Evolutionary conservation across 2,329 filamentous ascomycete genomes (phyloP), one percentile per base, ranked within the genome.

Genomic region (Daldinia sp.): DNA sequence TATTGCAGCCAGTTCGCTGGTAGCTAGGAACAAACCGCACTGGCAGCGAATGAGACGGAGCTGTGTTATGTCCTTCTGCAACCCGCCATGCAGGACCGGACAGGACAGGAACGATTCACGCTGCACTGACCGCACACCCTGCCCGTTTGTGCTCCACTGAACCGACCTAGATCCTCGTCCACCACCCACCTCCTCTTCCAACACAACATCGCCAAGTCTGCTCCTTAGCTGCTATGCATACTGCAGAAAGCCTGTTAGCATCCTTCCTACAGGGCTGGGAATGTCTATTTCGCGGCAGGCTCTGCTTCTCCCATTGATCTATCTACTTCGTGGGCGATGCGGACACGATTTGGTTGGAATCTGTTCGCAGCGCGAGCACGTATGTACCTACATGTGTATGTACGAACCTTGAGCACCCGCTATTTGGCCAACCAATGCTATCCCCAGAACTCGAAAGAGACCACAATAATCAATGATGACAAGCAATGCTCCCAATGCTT

Each of bases 101-200:
- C 65, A 68, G 65, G 65, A 68, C 59, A 68, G 65, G 65, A 65
- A 66, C 65, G 65, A 68, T 68, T 66, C 62, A 68, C 65, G 62
- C 62, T 68, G 65, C 59, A 63, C 48, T 55, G 62, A 58, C 59
- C 49, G 55, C 52, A 51, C 60, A 56, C 64, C 61, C 61, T 64
- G 58, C 37, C 49, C 23, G 35, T 53, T 41, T 39, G 57, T 64
- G 39, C 64, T 62, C 58, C 58, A 59, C 61, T 53, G 48, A 50
- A 58, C 56, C 25, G 21, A 43, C 55, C 47, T 45, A 34, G 51
- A 63, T 47, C 54, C 55, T 61, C 58, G 54, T 55, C 58, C 57
- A 51, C 57, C 45, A 48, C 45, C 25, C 27, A 50, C 19, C 30
- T 51, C 45, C 43, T 50, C 37, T 67, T 56, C 64, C 61, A 67